phyloP scores from a whole-genome alignment of 257 asterid species.

The Solanum verrucosum region DNA sequence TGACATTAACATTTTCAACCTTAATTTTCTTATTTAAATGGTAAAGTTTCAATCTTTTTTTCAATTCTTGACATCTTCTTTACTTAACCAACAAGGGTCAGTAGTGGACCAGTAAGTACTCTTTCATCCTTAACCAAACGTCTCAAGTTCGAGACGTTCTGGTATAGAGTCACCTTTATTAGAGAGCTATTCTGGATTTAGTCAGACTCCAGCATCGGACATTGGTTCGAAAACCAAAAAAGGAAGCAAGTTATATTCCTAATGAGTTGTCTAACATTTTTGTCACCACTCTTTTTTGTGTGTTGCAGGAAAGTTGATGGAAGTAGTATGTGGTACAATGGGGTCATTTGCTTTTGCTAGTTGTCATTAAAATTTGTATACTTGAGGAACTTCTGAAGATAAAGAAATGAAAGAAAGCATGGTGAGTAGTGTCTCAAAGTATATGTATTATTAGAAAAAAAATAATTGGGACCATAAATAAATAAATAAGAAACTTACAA shows the following conservation, averaged over 20 bases:
- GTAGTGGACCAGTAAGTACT: neutral
- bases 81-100: neutral
- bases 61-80: neutral
- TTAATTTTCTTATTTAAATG: neutral
- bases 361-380: conserved; percentile 42
- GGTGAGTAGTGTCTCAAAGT: conserved; percentile 20
- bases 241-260: neutral
- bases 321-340: conserved; percentile 66
- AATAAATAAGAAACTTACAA: neutral
- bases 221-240: neutral
- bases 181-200: neutral
- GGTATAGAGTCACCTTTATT: too few species aligned
- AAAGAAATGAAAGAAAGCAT: conserved; percentile 14
- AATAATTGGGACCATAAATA: neutral
- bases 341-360: conserved; percentile 70
- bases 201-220: neutral
- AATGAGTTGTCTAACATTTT: neutral
- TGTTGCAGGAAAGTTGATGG: conserved; percentile 75
- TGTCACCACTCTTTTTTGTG: neutral
- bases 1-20: neutral
- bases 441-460: neutral
- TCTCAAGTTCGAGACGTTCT: too few species aligned
- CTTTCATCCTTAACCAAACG: neutral
- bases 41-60: neutral
- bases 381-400: conserved; percentile 5